These are phyloP conservation scores for Pseudogymnoascus sp. DNA, from an alignment of 2,329 filamentous ascomycete genomes.

Conservation along the genomic window DNA sequence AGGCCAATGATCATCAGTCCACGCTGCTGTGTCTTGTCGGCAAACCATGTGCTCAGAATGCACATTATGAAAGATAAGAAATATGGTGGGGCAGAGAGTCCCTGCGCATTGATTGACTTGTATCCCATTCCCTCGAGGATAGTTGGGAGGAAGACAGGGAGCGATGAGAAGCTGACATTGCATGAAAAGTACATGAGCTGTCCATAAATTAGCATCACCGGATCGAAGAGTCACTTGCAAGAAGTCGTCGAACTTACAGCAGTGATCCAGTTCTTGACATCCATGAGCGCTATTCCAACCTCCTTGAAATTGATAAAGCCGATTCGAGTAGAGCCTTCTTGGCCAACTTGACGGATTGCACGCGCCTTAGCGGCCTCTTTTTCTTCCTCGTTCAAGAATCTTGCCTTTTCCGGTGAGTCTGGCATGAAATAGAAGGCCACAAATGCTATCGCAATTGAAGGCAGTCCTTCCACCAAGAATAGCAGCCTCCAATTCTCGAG, in stretches of 20 bases:
- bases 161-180: slow-evolving; percentile 57
- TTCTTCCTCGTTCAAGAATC: slow-evolving; percentile 38
- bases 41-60: slow-evolving; percentile 52
- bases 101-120: slow-evolving; percentile 58
- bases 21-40: slow-evolving; percentile 58
- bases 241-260: slow-evolving; percentile 28
- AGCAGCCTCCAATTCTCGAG: slow-evolving; percentile 57
- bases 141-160: slow-evolving; percentile 57
- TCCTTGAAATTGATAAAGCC: slow-evolving; percentile 39
- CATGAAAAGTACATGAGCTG: slow-evolving; percentile 50
- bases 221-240: neutral
- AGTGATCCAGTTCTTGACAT: slow-evolving; percentile 42
- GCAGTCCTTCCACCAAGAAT: slow-evolving; percentile 58
- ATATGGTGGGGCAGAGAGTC: slow-evolving; percentile 64
- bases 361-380: slow-evolving; percentile 44
- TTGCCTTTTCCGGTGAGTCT: slow-evolving; percentile 44
- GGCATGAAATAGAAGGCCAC: slow-evolving; percentile 48
- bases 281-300: slow-evolving; percentile 38
- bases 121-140: slow-evolving; percentile 62
- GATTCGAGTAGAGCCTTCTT: slow-evolving; percentile 40
- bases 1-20: slow-evolving; percentile 51
- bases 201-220: slow-evolving; percentile 17
- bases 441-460: slow-evolving; percentile 46
- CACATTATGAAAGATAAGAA: slow-evolving; percentile 59
- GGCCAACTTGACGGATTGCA: slow-evolving; percentile 45